Evolutionary conservation across 495 filamentous ascomycete genomes (phyloP), one percentile per base, ranked within the genome.

Genomic region (Hypoxylon lienhwacheense): DNA sequence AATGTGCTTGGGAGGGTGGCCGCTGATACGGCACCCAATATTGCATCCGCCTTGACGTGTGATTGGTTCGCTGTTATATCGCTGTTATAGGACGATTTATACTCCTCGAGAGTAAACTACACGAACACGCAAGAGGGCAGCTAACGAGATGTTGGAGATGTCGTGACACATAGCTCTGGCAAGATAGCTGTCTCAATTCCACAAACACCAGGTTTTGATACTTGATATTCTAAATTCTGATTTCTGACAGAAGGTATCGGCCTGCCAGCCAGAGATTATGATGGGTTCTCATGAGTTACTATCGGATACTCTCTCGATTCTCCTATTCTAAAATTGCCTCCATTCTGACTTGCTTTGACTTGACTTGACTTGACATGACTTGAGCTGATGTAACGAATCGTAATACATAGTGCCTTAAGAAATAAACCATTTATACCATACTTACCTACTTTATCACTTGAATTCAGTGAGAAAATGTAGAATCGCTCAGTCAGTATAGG

Each of bases 11-110:
- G 55, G 11, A 26, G 19, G 12, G 11, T 28, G 15, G 14, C 34
- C 46, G 25, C 28, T 15, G 42, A 26, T 20, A 46, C 51, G 22
- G 33, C 49, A 43, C 40, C 37, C 12, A 24, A n/a, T 25, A 42
- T 42, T 53, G 25, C 32, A 22, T 36, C 26, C 35, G n/a, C 49
- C 24, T 34, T 32, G 12, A 37, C 31, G 14, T 16, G 15, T 7
- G 32, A 54, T 40, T 6, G 22, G 19, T 26, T 22, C 31, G n/a
- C 33, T 44, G 21, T 14, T 11, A 25, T 15, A 15, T 26, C 11
- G n/a, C 42, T 22, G 8, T 12, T 19, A 24, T 42, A 20, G 37
- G 14, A 26, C 19, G 42, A 20, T 19, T 6, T 31, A 12, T 16
- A 22, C 6, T 17, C 50, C 24, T 15, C 26, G 24, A 31, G 16